Base-by-base conservation (phyloP, 768 basidiomycete species). In the Boletus sensibilis region DNA sequence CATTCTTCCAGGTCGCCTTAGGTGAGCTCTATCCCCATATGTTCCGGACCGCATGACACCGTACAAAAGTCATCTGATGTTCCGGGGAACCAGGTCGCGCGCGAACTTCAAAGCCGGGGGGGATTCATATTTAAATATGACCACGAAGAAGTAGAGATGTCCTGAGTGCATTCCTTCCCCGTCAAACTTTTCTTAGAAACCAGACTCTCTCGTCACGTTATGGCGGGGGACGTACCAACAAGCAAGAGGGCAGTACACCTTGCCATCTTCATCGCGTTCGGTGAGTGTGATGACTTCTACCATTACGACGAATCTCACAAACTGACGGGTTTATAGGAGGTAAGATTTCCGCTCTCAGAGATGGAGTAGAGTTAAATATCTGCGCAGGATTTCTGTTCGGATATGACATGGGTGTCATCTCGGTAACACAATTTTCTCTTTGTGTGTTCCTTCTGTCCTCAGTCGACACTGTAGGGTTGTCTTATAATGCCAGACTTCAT, bases 401-500 rank as follows among this genome's bases (percentile, higher is more conserved):
- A 58, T 89, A 88, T 68, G 87, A 89, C 60, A 87, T 89, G 67
- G 86, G 88, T 68, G 84, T 89, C 52, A 88, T 88, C 57, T 88
- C 87, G 53, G 85, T 87, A 57, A 50, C 79, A 67, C 5, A 5
- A 16, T 44, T 20, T 35, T 18, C 20, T 4, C 53, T 37, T 25
- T 46, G 13, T n/a, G 16, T 51, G 37, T 53, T 38, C n/a, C 52
- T 51, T 50, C n/a, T 53, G 50, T 57, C 20, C 18, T 52, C 13
- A 50, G 11, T 25, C 16, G 18, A 20, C 14, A 34, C 25, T 33
- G 3, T 63, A 86, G 83, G 89, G 88, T 77, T 89, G 87, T 64
- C 71, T 91, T 33, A 89, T 90, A 56, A 90, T 90, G 86, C 82
- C 82, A 9, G 88, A 90, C 68, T 91, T 91, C 68, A 78, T 88